These are phyloP conservation scores for Allantophomopsis cytisporea DNA, from an alignment of 2,329 filamentous ascomycete species.

Conservation along the genomic window DNA sequence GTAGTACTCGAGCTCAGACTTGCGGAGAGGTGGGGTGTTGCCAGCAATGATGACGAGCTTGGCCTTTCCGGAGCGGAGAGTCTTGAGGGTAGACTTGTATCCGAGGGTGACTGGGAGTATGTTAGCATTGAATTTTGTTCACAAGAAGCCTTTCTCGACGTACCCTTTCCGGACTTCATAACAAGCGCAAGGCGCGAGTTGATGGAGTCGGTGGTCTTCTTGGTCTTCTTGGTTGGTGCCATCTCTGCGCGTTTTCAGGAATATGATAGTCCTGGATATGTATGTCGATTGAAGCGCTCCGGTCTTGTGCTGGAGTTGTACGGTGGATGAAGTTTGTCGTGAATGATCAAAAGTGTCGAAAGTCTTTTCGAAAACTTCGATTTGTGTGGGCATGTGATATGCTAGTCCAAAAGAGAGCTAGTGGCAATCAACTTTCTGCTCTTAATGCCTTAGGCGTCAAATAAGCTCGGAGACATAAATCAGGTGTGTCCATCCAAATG, in stretches of 20 bases:
- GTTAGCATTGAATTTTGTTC: not conserved
- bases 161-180: conserved; percentile 51
- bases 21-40: conserved; percentile 96
- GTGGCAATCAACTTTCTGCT: too few species aligned
- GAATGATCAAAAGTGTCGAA: conserved; percentile 23
- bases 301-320: conserved; percentile 11
- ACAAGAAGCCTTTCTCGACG: conserved; percentile 5
- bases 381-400: too few species aligned
- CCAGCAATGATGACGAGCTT: conserved; percentile 94
- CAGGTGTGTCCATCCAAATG: too few species aligned
- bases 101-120: conserved; percentile 59
- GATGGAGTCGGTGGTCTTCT: conserved; percentile 75
- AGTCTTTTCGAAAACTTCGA: conserved; percentile 28
- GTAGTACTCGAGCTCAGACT: conserved; percentile 95
- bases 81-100: conserved; percentile 84
- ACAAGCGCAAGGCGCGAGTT: conserved; percentile 48
- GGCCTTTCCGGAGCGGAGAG: conserved; percentile 88
- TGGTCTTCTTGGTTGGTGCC: conserved; percentile 47
- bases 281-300: conserved; percentile 20
- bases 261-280: conserved; percentile 12
- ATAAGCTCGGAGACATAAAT: too few species aligned
- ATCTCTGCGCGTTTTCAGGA: conserved; percentile 28
- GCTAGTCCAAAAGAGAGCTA: too few species aligned
- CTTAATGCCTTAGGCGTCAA: too few species aligned
- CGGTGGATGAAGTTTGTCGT: too few species aligned